A percentile compares a stretch with the other conserved stretches of the same genome.
Conservation (phyloP, 768 basidiomycete genomes). For the Tricholoma hemisulphureum region DNA sequence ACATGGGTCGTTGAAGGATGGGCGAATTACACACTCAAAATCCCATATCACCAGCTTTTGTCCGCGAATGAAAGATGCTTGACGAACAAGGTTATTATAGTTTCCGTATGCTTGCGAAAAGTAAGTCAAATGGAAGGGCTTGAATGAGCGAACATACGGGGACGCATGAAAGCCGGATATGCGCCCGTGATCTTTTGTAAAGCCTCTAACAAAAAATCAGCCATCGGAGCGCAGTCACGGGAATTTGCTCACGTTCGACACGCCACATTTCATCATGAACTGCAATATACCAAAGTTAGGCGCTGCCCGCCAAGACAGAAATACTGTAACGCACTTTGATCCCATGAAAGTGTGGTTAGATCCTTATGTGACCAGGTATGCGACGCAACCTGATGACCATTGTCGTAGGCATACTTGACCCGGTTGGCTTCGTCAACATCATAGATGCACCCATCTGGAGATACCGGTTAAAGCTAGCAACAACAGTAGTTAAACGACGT, state of each 20-base stretch:
- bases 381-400: constrained; percentile 44
- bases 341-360: constrained; percentile 37
- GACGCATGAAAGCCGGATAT: constrained; percentile 47
- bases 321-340: constrained; percentile 33
- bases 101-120: constrained; percentile 31
- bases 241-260: constrained; percentile 37
- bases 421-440: constrained; percentile 28
- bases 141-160: constrained; percentile 28
- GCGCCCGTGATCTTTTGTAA: constrained; percentile 42
- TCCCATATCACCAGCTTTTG: constrained; percentile 41
- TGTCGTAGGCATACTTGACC: constrained; percentile 36
- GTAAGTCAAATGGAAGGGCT: neutral
- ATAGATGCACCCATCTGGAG: constrained; percentile 41
- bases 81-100: constrained; percentile 47
- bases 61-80: constrained; percentile 33
- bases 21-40: constrained; percentile 17
- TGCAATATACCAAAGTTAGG: constrained; percentile 9
- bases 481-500: neutral
- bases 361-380: constrained; percentile 47
- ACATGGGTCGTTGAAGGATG: neutral
- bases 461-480: too few species aligned
- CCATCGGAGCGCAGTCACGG: neutral
- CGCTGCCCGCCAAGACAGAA: neutral
- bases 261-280: constrained; percentile 47
- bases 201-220: constrained; percentile 31